These are phyloP conservation scores for Solanum tacnaense DNA, from an alignment of 257 asterid species.

Conservation along the genomic window DNA sequence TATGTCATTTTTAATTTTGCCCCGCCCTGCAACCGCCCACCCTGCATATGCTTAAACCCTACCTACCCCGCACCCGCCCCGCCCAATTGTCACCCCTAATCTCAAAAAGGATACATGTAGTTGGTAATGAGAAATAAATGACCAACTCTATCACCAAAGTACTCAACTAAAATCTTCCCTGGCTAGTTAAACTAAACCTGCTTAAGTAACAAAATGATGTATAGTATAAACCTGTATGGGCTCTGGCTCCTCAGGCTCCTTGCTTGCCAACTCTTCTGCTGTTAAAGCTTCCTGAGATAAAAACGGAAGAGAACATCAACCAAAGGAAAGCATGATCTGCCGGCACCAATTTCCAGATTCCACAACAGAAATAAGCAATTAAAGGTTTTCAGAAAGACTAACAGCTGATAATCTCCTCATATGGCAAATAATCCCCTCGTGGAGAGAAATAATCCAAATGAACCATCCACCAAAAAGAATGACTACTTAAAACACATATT, in stretches of 20 bases:
- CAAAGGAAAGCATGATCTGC: not conserved
- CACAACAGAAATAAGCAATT: not conserved
- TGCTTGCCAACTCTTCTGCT: conserved; percentile 66
- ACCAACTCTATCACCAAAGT: not conserved
- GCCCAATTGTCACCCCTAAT: not conserved
- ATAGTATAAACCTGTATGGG: conserved; percentile 47
- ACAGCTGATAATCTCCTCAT: not conserved
- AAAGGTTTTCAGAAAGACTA: not conserved
- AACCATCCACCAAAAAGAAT: not conserved
- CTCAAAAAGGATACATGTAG: not conserved
- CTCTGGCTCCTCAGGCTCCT: conserved; percentile 65
- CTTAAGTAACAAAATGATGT: not conserved
- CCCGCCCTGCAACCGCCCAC: not conserved
- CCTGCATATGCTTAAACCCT: not conserved
- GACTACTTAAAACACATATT: not conserved
- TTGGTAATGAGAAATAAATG: not conserved
- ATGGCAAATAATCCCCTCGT: not conserved
- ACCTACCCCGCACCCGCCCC: not conserved
- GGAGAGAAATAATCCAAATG: not conserved
- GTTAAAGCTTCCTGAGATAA: conserved; percentile 69
- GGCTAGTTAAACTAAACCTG: not conserved
- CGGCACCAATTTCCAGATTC: not conserved
- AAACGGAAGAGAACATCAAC: not conserved
- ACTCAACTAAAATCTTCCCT: not conserved
- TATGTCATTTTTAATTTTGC: not conserved